Base-by-base conservation (phyloP, 139 green algal genomes). In the Zygnema cylindricum region DNA sequence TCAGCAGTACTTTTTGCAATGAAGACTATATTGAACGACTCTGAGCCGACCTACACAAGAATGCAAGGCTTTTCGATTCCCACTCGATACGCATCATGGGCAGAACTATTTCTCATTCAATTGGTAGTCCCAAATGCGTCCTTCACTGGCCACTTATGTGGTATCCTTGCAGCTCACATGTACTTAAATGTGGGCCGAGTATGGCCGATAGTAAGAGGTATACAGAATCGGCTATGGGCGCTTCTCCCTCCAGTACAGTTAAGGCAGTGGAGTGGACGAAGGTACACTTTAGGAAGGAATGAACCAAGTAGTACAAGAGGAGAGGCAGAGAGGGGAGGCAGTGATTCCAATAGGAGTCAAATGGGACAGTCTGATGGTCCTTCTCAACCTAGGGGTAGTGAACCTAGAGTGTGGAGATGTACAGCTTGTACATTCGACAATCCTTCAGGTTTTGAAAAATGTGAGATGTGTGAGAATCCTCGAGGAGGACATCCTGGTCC, bases 71-170 rank as follows among this genome's bases (percentile, higher is more conserved):
- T 91, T n/a, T 22, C 40, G 11, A 33, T 92, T 43, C 88, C 88
- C 11, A 88, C 71, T 1, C 43, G 77, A 30, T 82, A 91, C n/a
- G 89, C 89, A 36, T 55, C 84, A 30, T 92, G 89, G 89, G 85
- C 77, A 7, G 89, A 92, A 76, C 69, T 92, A 21, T 7, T 82
- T n/a, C 40, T 88, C 25, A 91, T 91, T 21, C 85, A 92, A 57
- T 40, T 91, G 30, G 16, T 91, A 41, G 32, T 83, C 2, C 89
- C 89, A 21, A 23, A 88, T 16, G 89, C 42, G 16, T 91, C 89
- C n/a, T 91, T 92, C 77, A 30, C 91, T 1, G 89, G 85, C 0
- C 89, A 92, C 41, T 57, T 92, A 1, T 76, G 76, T 32, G 89
- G 89, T 1, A 91, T 92, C 78, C 32, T 91, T 0, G 76, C 85